phyloP scores from a whole-genome alignment of 768 basidiomycete species.

The Omphalotus guepiniiformis region DNA sequence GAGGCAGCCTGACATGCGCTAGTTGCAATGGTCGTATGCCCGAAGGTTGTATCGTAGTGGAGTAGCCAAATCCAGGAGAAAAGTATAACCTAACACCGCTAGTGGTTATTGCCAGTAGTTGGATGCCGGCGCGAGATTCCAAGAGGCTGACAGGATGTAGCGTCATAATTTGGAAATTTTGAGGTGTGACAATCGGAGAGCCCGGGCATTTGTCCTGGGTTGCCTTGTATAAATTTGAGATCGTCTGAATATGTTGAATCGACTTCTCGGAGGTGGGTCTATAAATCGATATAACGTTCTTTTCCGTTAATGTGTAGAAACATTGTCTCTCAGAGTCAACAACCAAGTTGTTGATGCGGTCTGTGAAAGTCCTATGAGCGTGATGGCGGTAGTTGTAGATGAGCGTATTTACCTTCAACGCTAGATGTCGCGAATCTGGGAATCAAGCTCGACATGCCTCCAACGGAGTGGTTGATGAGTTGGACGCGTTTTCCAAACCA shows the following conservation, averaged over 20 bases:
- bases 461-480: constrained; percentile 83
- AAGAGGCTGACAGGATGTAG: constrained; percentile 64
- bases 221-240: constrained; percentile 69
- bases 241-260: constrained; percentile 67
- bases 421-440: constrained; percentile 66
- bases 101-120: constrained; percentile 76
- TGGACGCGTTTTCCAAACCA: constrained; percentile 90
- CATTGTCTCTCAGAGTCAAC: constrained; percentile 66
- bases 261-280: constrained; percentile 58
- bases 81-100: constrained; percentile 88
- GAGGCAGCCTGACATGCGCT: constrained; percentile 76
- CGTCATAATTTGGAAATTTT: constrained; percentile 64
- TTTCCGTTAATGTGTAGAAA: constrained; percentile 73
- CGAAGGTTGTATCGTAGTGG: constrained; percentile 31
- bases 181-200: constrained; percentile 64
- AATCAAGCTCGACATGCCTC: constrained; percentile 72
- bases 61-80: constrained; percentile 48
- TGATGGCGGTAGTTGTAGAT: neutral
- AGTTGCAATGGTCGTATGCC: constrained; percentile 53
- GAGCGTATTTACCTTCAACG: constrained; percentile 53
- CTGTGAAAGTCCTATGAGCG: constrained; percentile 32
- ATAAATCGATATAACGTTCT: constrained; percentile 64
- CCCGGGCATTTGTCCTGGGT: constrained; percentile 82
- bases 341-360: constrained; percentile 65
- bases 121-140: constrained; percentile 67